Evolutionary conservation across 805 yeast species (phyloP), one percentile per base, ranked within the genome.

Genomic region (Ogataea trehalophila): DNA sequence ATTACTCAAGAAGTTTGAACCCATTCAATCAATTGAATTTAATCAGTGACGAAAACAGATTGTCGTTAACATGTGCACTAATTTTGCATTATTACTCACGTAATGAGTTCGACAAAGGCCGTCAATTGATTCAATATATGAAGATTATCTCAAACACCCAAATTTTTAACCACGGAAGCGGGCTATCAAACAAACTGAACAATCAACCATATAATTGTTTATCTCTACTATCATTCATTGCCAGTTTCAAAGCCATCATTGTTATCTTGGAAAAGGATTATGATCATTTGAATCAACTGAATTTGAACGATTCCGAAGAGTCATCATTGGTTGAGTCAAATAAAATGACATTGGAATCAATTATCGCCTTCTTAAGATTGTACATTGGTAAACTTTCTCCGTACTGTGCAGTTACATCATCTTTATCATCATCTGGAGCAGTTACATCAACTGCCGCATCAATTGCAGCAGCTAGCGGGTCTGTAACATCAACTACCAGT

Each of bases 201-300:
- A 31, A 23, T 13, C 26, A 23, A 11, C 47, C 15, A 35, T 49
- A 47, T 37, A 54, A 53, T 39, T 59, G 61, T 14, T 45, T 63
- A n/a, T 58, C 68, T 3, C 48, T 67, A 31, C 48, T 65, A 35
- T 53, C 66, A 4, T 60, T 64, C 20, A 55, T 60, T 47, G 63
- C 64, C 6, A 48, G 60, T 4, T 56, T 61, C 46, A 55, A 57
- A 22, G 53, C 66, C 0, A 49, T 60, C 11, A 48, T 51, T 29
- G 52, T 53, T 11, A 49, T 62, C 38, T 39, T 57, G 14, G 55
- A 52, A n/a, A 51, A 57, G 26, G 58, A 59, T 42, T 51, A 46
- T 33, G 52, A 44, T 14, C 39, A 42, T n/a, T 20, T 47, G 20
- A 20, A 43, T n/a, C 37, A 43, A 6, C 5, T 18, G 18, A 15